Conservation (phyloP, 2,329 filamentous ascomycete genomes). For the Calonectria henricotiae region DNA sequence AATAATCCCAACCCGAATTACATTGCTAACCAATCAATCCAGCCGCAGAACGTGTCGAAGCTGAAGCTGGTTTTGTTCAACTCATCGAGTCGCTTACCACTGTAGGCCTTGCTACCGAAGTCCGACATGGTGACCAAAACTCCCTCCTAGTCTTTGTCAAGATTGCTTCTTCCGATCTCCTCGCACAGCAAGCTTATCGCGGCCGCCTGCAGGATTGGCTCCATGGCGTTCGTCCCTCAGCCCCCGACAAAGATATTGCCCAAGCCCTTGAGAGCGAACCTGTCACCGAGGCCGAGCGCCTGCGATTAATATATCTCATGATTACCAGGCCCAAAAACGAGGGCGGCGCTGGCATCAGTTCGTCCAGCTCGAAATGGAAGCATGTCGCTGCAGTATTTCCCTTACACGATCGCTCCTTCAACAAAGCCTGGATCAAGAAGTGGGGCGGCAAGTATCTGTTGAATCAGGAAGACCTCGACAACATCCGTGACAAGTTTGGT, state of each 20-base stretch:
- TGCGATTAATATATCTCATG: constrained; percentile 90
- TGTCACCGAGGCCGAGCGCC: constrained; percentile 88
- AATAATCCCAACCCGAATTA: background rate
- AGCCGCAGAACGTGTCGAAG: constrained; percentile 75
- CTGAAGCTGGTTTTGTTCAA: constrained; percentile 83
- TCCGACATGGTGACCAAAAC: constrained; percentile 82
- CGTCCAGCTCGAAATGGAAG: constrained; percentile 79
- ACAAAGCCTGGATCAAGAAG: constrained; percentile 81
- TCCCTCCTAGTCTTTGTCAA: constrained; percentile 89
- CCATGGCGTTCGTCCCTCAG: constrained; percentile 84
- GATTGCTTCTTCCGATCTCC: constrained; percentile 81
- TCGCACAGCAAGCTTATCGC: constrained; percentile 87
- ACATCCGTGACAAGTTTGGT: constrained; percentile 84
- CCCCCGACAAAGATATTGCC: constrained; percentile 82
- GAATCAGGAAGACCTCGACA: constrained; percentile 77
- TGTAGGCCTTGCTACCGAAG: constrained; percentile 90
- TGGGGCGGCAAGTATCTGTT: constrained; percentile 82
- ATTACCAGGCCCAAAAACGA: constrained; percentile 82
- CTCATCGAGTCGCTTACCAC: constrained; percentile 82
- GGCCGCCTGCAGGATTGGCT: constrained; percentile 95
- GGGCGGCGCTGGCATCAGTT: constrained; percentile 85
- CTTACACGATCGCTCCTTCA: constrained; percentile 83
- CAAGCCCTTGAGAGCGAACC: constrained; percentile 81
- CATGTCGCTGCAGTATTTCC: constrained; percentile 83
- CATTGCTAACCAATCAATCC: constrained; percentile 30